Evolutionary conservation across 2,329 filamentous ascomycete species (phyloP), one percentile per base, ranked within the genome.

Genomic region (Xenoacremonium recifei): DNA sequence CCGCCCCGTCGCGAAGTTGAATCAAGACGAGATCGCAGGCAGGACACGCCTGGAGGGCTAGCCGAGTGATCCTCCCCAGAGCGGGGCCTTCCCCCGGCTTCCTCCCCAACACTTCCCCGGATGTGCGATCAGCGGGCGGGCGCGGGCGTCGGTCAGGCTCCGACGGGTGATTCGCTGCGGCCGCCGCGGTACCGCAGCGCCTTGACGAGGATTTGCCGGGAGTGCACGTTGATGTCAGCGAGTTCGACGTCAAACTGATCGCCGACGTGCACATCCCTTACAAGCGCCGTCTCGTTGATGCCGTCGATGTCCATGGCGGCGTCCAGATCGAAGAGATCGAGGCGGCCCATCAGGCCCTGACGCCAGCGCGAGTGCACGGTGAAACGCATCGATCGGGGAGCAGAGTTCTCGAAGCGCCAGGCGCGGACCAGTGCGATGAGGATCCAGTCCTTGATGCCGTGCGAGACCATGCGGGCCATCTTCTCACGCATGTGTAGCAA

Each of bases 391-490:
- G 64, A 69, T 21, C 60, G 48, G n/a, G 77, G 76, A 19, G 77
- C 57, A 35, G 60, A 48, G 7, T 64, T 63, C 55, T 81, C 74
- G 51, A 74, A 80, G 47, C 67, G 66, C 80, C 79, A 84, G 12
- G 76, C 79, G 12, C 80, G 77, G 39, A 80, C 65, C 21, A 85
- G 66, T 18, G 80, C 79, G 55, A 83, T 78, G 35, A 79, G 65
- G 35, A 80, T 71, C 77, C 77, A 84, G 52, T 77, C 70, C 49
- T 68, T 54, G 32, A 60, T 57, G 39, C 76, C 77, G 33, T 63
- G 60, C n/a, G 61, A 55, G 25, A 80, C 63, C 3, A 64, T 50
- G 21, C 68, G 67, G 31, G 70, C 67, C 62, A 75, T 71, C 50
- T 69, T 72, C 67, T 81, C 76, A 30, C 76, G 73, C 53, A 77